Evolutionary conservation across 345 rosid species (phyloP).

Genomic region (Odontarrhena argentea): DNA sequence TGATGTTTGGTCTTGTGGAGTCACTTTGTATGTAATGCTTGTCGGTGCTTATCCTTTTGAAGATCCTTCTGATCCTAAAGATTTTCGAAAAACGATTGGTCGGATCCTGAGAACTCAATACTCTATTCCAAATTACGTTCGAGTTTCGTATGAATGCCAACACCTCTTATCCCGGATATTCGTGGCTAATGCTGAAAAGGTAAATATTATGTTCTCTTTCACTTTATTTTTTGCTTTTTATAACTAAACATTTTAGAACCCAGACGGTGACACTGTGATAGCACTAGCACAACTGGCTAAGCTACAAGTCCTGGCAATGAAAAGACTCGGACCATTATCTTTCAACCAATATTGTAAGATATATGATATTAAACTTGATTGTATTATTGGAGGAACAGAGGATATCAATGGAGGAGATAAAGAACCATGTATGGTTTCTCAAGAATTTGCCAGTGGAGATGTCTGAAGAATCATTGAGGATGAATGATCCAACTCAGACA

Average conservation of each 20-base stretch:
- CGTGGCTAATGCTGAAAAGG: slow-evolving; percentile 62
- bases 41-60: slow-evolving; percentile 69
- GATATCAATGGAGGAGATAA: slow-evolving; percentile 47
- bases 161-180: slow-evolving; percentile 67
- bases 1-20: slow-evolving; percentile 74
- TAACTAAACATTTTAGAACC: too few relatives aligned
- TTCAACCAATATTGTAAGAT: too few relatives aligned
- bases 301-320: too few relatives aligned
- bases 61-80: slow-evolving; percentile 58
- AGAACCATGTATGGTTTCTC: slow-evolving; percentile 68
- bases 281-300: too few relatives aligned
- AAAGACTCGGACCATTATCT: too few relatives aligned
- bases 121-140: slow-evolving; percentile 61
- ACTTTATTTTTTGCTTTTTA: background rate
- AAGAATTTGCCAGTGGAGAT: slow-evolving; percentile 65
- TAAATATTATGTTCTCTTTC: slow-evolving; percentile 5
- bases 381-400: slow-evolving; percentile 7
- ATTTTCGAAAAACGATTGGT: slow-evolving; percentile 54
- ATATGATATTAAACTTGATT: background rate
- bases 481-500: slow-evolving; percentile 62
- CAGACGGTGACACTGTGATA: too few relatives aligned
- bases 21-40: slow-evolving; percentile 62
- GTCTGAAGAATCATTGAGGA: slow-evolving; percentile 57
- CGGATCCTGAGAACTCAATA: slow-evolving; percentile 56
- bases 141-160: slow-evolving; percentile 58